Conservation (phyloP, 2,329 filamentous ascomycete species). For the Polytolypa hystricis region DNA sequence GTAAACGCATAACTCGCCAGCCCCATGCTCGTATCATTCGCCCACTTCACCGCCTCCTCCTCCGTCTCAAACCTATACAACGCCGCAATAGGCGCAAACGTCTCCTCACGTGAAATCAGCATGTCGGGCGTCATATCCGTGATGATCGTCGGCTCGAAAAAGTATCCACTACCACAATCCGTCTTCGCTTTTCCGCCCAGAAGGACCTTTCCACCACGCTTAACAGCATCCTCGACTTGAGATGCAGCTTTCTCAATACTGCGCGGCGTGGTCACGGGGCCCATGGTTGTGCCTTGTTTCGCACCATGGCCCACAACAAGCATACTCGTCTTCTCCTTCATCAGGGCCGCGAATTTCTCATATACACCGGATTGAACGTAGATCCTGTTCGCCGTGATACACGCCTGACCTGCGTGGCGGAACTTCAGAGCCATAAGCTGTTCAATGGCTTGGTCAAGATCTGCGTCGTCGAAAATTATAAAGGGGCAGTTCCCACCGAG, state of each 20-base stretch:
- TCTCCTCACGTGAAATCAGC: conserved; percentile 49
- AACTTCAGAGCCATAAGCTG: conserved; percentile 24
- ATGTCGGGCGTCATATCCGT: conserved; percentile 48
- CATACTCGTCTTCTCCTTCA: conserved; percentile 41
- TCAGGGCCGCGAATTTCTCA: conserved; percentile 44
- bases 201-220: conserved; percentile 52
- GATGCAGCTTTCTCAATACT: conserved; percentile 43
- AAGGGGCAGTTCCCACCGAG: conserved; percentile 35
- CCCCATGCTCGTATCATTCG: conserved; percentile 55
- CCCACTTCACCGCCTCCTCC: conserved; percentile 48
- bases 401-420: conserved; percentile 26
- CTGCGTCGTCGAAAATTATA: conserved; percentile 32
- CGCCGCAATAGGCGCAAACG: conserved; percentile 54
- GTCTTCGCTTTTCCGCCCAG: conserved; percentile 43
- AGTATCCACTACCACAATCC: conserved; percentile 51
- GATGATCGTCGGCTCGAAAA: conserved; percentile 59
- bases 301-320: conserved; percentile 52
- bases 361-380: conserved; percentile 26
- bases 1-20: conserved; percentile 59
- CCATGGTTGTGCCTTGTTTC: conserved; percentile 45
- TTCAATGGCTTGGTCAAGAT: conserved; percentile 24
- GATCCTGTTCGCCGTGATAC: conserved; percentile 27
- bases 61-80: conserved; percentile 56
- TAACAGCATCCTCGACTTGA: conserved; percentile 56
- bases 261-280: conserved; percentile 47